Percentiles rank a stretch among this genome's conserved stretches.
Evolutionary conservation across 768 basidiomycete genomes (phyloP).

Genomic region (Trametes punicea): DNA sequence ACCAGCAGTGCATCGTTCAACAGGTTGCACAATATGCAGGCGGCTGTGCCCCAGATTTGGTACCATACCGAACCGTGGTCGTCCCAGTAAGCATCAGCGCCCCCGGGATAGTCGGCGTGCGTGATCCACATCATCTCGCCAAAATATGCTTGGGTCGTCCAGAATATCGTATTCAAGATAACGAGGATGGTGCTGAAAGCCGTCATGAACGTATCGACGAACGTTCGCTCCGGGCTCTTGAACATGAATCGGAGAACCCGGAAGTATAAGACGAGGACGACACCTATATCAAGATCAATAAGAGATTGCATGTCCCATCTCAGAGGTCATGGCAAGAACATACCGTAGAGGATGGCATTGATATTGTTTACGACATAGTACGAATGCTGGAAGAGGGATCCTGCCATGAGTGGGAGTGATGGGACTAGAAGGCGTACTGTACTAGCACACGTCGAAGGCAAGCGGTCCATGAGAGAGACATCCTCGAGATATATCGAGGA

Average conservation of each 20-base stretch:
- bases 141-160: slow-evolving; percentile 27
- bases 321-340: background rate
- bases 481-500: too few species aligned
- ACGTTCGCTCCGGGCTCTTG: background rate
- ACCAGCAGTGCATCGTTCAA: slow-evolving; percentile 40
- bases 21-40: slow-evolving; percentile 29
- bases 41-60: slow-evolving; percentile 25
- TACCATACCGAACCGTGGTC: slow-evolving; percentile 24
- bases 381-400: slow-evolving; percentile 17
- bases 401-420: background rate
- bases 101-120: slow-evolving; percentile 25
- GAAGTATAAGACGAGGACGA: slow-evolving; percentile 24
- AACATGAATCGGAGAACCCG: slow-evolving; percentile 14
- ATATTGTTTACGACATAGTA: slow-evolving; percentile 20
- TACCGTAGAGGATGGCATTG: slow-evolving; percentile 21
- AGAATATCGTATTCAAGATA: slow-evolving; percentile 29
- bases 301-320: background rate
- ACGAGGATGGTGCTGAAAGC: slow-evolving; percentile 26
- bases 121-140: slow-evolving; percentile 31
- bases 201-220: slow-evolving; percentile 20
- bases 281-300: slow-evolving; percentile 3
- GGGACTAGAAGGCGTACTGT: background rate
- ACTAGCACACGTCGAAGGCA: too few species aligned
- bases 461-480: too few species aligned
- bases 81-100: slow-evolving; percentile 23